Conservation (phyloP, 2,329 filamentous ascomycete genomes). For the Phaeosphaeria sp. region DNA sequence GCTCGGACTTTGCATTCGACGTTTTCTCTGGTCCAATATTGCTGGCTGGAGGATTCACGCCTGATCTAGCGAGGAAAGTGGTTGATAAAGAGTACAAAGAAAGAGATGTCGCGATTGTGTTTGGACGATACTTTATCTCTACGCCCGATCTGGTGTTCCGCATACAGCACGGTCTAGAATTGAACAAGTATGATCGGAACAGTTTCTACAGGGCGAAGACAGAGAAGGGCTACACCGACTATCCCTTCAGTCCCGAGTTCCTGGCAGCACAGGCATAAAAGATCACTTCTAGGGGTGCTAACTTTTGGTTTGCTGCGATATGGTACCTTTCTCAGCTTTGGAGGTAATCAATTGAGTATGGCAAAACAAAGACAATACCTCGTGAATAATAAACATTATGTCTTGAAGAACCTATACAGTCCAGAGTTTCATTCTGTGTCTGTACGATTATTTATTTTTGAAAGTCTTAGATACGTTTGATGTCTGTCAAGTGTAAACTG, state of each 20-base stretch:
- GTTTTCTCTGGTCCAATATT: conserved; percentile 32
- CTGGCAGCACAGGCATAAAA: not conserved
- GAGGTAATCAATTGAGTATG: too few species aligned
- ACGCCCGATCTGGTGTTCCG: not conserved
- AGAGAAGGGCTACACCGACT: not conserved
- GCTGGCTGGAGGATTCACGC: conserved; percentile 1
- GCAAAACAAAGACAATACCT: too few species aligned
- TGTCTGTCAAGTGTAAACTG: not conserved
- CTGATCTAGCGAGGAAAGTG: not conserved
- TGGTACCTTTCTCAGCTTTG: too few species aligned
- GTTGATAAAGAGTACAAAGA: not conserved
- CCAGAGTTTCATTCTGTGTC: not conserved
- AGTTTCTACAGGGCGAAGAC: not conserved
- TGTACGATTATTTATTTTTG: not conserved
- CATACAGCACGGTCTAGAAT: not conserved
- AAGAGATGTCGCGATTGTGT: not conserved
- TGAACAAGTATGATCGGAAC: not conserved
- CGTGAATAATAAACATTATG: too few species aligned
- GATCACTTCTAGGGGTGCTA: too few species aligned
- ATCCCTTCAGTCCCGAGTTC: not conserved
- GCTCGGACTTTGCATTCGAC: conserved; percentile 34
- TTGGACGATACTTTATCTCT: not conserved
- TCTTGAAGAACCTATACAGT: too few species aligned
- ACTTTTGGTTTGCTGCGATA: too few species aligned
- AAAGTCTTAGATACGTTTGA: not conserved